phyloP scores from a whole-genome alignment of 2,329 filamentous ascomycete genomes.

The Mycosphaerella sp. region DNA sequence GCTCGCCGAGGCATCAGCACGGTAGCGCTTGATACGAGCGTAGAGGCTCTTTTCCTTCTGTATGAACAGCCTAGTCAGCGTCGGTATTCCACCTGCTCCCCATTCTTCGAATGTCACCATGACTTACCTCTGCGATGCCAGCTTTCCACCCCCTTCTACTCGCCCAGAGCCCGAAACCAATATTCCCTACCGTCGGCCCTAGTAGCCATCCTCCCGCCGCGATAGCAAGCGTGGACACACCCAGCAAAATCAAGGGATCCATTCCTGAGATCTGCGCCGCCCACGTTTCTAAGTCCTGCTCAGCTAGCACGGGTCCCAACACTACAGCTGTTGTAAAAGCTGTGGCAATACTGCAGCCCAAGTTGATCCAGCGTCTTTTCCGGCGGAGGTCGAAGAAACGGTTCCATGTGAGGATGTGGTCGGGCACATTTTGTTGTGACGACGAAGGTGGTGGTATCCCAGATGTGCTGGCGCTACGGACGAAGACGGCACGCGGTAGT shows the following conservation, averaged over 20 bases:
- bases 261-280: slow-evolving; percentile 66
- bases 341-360: slow-evolving; percentile 65
- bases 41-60: slow-evolving; percentile 95
- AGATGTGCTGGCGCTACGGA: slow-evolving; percentile 3
- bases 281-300: slow-evolving; percentile 62
- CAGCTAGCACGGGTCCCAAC: slow-evolving; percentile 61
- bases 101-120: neutral
- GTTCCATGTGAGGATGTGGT: slow-evolving; percentile 60
- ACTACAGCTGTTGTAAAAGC: slow-evolving; percentile 56
- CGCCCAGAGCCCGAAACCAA: slow-evolving; percentile 71
- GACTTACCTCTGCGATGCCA: slow-evolving; percentile 62
- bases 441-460: neutral
- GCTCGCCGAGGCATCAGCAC: slow-evolving; percentile 83
- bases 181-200: slow-evolving; percentile 75
- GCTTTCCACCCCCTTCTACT: slow-evolving; percentile 52
- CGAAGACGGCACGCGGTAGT: neutral
- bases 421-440: slow-evolving; percentile 5
- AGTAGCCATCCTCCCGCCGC: slow-evolving; percentile 80
- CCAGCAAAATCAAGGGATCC: slow-evolving; percentile 81
- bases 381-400: slow-evolving; percentile 87
- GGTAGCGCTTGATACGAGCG: slow-evolving; percentile 79
- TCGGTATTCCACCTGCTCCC: neutral
- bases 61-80: slow-evolving; percentile 10
- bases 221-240: slow-evolving; percentile 68
- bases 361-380: slow-evolving; percentile 74